A percentile compares a stretch with the other conserved stretches of the same genome.
These are phyloP conservation scores for Dendrocalamus sinicus DNA, from an alignment of 176 grass and related monocot genomes.

Conservation along the genomic window DNA sequence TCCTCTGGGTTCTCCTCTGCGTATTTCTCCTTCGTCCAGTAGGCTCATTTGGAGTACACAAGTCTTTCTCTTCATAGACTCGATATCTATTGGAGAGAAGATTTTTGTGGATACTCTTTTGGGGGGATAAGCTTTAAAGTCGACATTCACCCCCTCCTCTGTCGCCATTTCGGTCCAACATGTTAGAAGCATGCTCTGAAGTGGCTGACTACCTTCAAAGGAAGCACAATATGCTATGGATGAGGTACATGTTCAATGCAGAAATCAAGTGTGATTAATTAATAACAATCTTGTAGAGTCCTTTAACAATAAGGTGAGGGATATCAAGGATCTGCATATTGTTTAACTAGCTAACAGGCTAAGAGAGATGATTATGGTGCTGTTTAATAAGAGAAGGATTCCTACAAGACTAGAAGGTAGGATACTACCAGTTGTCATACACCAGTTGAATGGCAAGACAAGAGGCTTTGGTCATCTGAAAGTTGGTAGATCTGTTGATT, in stretches of 20 bases:
- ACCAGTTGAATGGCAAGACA: neutral
- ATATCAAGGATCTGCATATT: neutral
- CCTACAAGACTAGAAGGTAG: neutral
- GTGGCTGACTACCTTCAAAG: neutral
- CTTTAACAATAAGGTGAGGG: neutral
- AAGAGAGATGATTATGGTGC: neutral
- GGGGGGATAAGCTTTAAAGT: too few relatives aligned
- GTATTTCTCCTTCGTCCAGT: too few relatives aligned
- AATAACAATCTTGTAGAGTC: neutral
- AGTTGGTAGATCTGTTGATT: fast-evolving
- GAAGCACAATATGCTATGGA: neutral
- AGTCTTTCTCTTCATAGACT: too few relatives aligned
- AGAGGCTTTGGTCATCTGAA: neutral
- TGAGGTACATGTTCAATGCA: neutral
- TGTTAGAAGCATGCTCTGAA: neutral
- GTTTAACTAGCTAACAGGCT: neutral
- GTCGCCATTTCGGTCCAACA: too few relatives aligned
- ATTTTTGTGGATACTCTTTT: too few relatives aligned
- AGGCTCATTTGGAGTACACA: too few relatives aligned
- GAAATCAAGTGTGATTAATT: neutral
- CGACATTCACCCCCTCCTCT: too few relatives aligned
- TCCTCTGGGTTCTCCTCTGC: too few relatives aligned
- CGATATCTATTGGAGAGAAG: too few relatives aligned
- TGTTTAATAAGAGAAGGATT: neutral
- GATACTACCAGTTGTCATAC: neutral